A percentile compares a stretch with the other conserved stretches of the same genome.
Conservation (phyloP, 2,329 filamentous ascomycete genomes). For the Huntiella abstrusa region DNA sequence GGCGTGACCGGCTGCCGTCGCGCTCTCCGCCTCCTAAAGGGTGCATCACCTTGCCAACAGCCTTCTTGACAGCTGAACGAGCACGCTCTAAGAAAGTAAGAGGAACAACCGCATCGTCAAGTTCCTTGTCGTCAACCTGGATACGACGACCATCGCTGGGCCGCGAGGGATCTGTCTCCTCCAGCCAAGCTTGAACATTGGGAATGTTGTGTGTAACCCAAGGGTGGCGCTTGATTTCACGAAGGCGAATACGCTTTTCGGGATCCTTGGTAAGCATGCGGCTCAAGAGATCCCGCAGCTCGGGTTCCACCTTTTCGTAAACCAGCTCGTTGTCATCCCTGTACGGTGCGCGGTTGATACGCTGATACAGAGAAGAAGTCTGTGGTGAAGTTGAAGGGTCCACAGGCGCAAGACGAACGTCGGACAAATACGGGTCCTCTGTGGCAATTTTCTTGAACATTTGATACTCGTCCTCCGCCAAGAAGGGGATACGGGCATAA, state of each 20-base stretch:
- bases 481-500: conserved; percentile 81
- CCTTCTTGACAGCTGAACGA: conserved; percentile 55
- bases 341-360: conserved; percentile 45
- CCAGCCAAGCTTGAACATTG: conserved; percentile 67
- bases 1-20: conserved; percentile 33
- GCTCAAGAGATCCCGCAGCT: conserved; percentile 58
- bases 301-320: conserved; percentile 72
- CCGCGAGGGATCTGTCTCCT: conserved; percentile 72
- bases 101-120: conserved; percentile 77
- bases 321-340: conserved; percentile 59
- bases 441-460: conserved; percentile 86
- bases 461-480: conserved; percentile 77
- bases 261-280: conserved; percentile 80
- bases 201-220: conserved; percentile 72
- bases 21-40: conserved; percentile 32
- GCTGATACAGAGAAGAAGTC: conserved; percentile 34
- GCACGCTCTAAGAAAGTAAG: conserved; percentile 75
- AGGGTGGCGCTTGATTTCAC: conserved; percentile 81
- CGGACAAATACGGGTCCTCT: conserved; percentile 78
- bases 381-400: conserved; percentile 38
- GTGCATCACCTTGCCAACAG: conserved; percentile 44
- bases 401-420: conserved; percentile 59
- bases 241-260: conserved; percentile 66
- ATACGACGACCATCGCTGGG: conserved; percentile 69
- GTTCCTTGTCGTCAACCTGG: conserved; percentile 76